Conservation (phyloP, 106 monocot species). For the Dioscorea alata region DNA sequence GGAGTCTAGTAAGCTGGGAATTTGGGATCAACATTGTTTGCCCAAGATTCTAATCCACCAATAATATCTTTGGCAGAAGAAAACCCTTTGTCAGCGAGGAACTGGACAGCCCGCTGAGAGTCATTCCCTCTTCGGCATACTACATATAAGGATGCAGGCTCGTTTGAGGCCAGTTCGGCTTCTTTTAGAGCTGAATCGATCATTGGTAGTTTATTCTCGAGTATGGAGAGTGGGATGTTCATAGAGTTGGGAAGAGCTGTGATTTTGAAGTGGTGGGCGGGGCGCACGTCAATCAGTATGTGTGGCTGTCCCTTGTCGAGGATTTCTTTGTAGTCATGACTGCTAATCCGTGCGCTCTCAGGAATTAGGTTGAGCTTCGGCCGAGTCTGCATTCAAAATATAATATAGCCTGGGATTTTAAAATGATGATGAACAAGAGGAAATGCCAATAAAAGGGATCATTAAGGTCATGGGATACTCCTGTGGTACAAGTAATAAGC, state of each 20-base stretch:
- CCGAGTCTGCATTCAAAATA: conserved; percentile 29
- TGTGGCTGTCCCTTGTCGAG: conserved; percentile 55
- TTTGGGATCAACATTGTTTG: conserved; percentile 46
- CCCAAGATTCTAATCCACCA: conserved; percentile 92
- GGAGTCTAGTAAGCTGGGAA: conserved; percentile 55
- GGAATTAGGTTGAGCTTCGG: conserved; percentile 50
- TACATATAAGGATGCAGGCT: conserved; percentile 49
- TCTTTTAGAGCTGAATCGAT: conserved; percentile 42
- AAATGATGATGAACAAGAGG: background rate
- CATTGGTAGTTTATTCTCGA: conserved; percentile 45
- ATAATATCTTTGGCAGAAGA: conserved; percentile 69
- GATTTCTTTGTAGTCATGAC: conserved; percentile 52
- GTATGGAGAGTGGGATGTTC: conserved; percentile 61
- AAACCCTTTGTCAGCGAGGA: conserved; percentile 62
- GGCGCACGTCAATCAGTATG: conserved; percentile 79
- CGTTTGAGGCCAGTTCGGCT: conserved; percentile 5
- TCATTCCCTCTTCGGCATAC: conserved; percentile 94
- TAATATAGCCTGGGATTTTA: background rate
- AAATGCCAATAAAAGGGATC: background rate
- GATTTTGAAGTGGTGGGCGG: conserved; percentile 79
- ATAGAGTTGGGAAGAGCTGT: conserved; percentile 67
- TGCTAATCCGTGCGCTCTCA: conserved; percentile 50
- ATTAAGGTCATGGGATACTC: background rate
- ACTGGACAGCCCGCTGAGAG: conserved; percentile 75
- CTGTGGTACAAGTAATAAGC: background rate